These are phyloP conservation scores for Secale cereale DNA, from an alignment of 176 grass and related monocot species.

Conservation along the genomic window DNA sequence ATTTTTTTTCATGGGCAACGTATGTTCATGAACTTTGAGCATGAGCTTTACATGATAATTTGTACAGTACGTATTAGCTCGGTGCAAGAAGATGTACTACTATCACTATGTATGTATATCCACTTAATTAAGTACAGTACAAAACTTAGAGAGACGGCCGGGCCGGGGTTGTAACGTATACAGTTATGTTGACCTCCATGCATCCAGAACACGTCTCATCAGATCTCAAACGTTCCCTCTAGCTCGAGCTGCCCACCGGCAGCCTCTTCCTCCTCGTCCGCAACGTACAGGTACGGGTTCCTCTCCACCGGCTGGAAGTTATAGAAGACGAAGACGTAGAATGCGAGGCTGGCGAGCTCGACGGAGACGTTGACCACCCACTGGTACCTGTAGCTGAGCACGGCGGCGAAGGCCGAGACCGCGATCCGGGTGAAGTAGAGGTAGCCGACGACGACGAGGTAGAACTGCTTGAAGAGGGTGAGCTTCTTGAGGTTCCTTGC, in stretches of 20 bases:
- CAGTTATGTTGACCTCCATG: neutral
- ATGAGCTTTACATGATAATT: neutral
- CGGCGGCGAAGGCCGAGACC: conserved; percentile 16
- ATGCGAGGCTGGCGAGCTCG: conserved; percentile 37
- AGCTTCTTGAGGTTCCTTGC: conserved; percentile 72
- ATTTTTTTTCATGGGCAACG: neutral
- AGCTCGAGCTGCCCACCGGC: conserved; percentile 49
- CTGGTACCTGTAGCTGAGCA: conserved; percentile 55
- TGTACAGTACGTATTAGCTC: conserved; percentile 1
- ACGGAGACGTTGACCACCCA: conserved; percentile 42
- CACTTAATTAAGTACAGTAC: neutral
- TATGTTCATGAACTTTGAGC: neutral
- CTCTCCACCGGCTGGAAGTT: conserved; percentile 55
- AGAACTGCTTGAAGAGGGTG: conserved; percentile 72
- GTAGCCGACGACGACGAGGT: conserved; percentile 54
- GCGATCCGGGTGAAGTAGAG: conserved; percentile 72
- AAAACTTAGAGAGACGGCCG: conserved; percentile 1
- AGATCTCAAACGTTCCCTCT: conserved; percentile 51
- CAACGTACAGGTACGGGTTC: conserved; percentile 62
- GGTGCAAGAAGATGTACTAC: neutral
- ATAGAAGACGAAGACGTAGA: conserved; percentile 54
- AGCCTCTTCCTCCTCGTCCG: conserved; percentile 50
- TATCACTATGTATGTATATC: neutral
- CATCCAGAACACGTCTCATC: conserved; percentile 10
- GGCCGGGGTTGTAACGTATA: no score